Conservation (phyloP, 495 filamentous ascomycete species). For the Penicillium daleae region DNA sequence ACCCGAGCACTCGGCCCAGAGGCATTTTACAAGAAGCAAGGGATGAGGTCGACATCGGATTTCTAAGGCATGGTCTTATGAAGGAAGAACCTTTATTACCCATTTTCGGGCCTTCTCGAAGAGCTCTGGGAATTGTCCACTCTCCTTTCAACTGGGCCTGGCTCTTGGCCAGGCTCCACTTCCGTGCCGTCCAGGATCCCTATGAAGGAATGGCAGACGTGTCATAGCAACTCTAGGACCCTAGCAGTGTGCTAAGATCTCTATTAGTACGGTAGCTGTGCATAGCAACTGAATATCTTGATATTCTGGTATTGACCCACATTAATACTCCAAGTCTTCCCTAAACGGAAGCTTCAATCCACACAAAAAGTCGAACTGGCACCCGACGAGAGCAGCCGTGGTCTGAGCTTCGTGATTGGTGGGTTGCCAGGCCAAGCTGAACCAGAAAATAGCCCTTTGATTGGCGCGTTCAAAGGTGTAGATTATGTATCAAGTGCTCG, state of each 20-base stretch:
- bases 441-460: neutral
- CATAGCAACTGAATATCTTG: neutral
- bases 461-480: conserved; percentile 4
- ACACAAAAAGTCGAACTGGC: neutral
- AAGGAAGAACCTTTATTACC: neutral
- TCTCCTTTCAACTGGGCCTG: neutral
- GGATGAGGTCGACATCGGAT: neutral
- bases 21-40: conserved; percentile 6
- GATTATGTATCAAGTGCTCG: neutral
- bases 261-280: neutral
- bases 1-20: neutral
- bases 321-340: neutral
- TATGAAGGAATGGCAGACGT: neutral
- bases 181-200: neutral
- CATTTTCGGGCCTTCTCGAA: conserved; percentile 3
- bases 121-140: neutral
- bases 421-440: conserved; percentile 7
- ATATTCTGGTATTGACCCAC: neutral
- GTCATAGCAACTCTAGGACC: no score
- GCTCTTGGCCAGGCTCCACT: conserved; percentile 4
- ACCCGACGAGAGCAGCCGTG: neutral
- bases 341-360: neutral
- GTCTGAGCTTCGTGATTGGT: conserved; percentile 4
- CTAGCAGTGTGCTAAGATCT: neutral
- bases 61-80: neutral